Conservation (phyloP, 139 green algal species). For the Spirogloea muscicola region DNA sequence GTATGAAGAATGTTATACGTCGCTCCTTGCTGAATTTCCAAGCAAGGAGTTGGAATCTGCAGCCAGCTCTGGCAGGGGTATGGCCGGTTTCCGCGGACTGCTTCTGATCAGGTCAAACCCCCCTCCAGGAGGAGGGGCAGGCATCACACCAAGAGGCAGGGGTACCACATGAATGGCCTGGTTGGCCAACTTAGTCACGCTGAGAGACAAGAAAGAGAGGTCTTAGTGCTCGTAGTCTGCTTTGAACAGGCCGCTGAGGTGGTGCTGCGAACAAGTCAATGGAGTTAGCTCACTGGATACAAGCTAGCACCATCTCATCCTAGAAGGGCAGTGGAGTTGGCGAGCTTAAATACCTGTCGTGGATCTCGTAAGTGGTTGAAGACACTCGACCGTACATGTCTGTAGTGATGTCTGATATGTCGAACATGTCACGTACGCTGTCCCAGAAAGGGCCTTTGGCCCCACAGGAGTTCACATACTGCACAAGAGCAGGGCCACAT, state of each 20-base stretch:
- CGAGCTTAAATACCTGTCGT: neutral
- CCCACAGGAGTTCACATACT: conserved; percentile 67
- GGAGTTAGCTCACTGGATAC: neutral
- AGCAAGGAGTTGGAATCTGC: neutral
- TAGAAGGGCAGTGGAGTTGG: too few species aligned
- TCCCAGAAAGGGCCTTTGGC: conserved; percentile 61
- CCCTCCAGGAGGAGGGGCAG: too few species aligned
- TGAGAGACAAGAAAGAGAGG: too few species aligned
- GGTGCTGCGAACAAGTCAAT: neutral
- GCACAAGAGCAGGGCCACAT: conserved; percentile 24
- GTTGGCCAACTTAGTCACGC: too few species aligned
- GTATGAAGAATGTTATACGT: too few species aligned
- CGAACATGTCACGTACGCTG: conserved; percentile 79
- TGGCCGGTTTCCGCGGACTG: neutral
- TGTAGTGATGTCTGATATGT: conserved; percentile 67
- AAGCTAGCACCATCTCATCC: too few species aligned
- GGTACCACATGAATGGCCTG: too few species aligned
- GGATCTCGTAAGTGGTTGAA: neutral
- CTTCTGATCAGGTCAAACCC: conserved; percentile 14
- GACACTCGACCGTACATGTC: conserved; percentile 23
- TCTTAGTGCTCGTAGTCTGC: too few species aligned
- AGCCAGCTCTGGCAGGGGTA: neutral
- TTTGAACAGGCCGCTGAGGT: conserved; percentile 7
- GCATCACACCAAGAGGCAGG: too few species aligned
- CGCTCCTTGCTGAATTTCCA: too few species aligned